phyloP scores from a whole-genome alignment of 257 asterid species.

The Forsythia viridissima region DNA sequence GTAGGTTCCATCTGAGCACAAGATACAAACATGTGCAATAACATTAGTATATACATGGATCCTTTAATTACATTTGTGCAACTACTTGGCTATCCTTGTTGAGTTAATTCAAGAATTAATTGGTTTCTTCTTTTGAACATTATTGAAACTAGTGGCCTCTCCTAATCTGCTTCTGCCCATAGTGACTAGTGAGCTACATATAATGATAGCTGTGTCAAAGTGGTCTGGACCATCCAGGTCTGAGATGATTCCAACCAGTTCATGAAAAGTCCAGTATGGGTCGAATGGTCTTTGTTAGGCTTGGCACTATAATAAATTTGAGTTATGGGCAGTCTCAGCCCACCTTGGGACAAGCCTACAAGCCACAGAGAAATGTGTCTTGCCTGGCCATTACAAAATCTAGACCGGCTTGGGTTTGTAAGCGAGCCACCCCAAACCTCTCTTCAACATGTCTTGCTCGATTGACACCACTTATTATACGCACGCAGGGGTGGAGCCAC shows the following conservation, averaged over 20 bases:
- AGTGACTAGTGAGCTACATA: neutral
- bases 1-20: slow-evolving; percentile 26
- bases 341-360: neutral
- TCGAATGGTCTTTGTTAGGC: neutral
- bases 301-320: neutral
- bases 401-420: neutral
- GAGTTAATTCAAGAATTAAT: slow-evolving; percentile 17
- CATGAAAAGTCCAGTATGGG: neutral
- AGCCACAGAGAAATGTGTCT: neutral
- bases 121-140: slow-evolving; percentile 25
- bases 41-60: slow-evolving; percentile 18
- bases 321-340: neutral
- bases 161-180: neutral
- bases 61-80: slow-evolving; percentile 17
- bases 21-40: slow-evolving; percentile 28
- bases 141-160: slow-evolving; percentile 14
- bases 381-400: neutral
- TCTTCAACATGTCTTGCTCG: neutral
- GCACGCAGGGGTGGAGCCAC: too few relatives aligned
- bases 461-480: neutral
- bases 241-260: neutral
- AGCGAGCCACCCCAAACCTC: neutral
- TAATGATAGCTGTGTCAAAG: neutral
- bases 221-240: neutral
- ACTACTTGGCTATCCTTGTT: slow-evolving; percentile 3